These are phyloP conservation scores for Pelagophyceae sp. DNA, from an alignment of 352 stramenopile genomes.

Conservation along the genomic window DNA sequence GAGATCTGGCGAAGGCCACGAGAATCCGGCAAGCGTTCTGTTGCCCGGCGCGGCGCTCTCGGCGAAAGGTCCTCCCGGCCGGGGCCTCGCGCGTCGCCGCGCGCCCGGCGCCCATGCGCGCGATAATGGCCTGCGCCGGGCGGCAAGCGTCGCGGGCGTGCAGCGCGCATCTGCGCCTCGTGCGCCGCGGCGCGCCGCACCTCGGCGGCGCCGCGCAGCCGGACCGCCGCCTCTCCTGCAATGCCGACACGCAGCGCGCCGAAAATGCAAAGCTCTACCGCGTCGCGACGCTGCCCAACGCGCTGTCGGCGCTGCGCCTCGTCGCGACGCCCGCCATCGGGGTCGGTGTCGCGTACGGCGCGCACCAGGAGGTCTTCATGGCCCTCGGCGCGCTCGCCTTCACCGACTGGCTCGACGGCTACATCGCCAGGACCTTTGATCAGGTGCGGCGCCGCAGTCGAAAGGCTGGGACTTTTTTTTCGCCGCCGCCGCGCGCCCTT, in stretches of 20 bases:
- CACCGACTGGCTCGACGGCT: slow-evolving; percentile 8
- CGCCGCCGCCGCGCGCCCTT: too few species aligned
- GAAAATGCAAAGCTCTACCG: background rate
- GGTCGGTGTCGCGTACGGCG: background rate
- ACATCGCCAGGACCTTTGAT: background rate
- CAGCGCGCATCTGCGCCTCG: background rate
- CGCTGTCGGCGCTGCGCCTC: slow-evolving; percentile 26
- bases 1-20: too few species aligned
- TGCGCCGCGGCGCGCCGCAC: background rate
- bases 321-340: slow-evolving; percentile 11
- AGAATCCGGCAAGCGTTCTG: too few species aligned
- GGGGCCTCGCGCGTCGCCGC: too few species aligned
- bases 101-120: too few species aligned
- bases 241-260: background rate
- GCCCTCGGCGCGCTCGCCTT: background rate
- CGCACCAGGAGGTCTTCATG: background rate
- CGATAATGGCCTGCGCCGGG: too few species aligned
- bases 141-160: too few species aligned
- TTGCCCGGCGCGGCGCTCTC: too few species aligned
- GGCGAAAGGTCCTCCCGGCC: too few species aligned
- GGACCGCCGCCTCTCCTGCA: background rate
- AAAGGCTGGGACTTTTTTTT: too few species aligned
- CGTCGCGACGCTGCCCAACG: background rate
- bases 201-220: background rate
- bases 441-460: too few species aligned